These are phyloP conservation scores for Massospora cicadina DNA, from an alignment of 371 early-diverging fungal genomes.

Conservation along the genomic window DNA sequence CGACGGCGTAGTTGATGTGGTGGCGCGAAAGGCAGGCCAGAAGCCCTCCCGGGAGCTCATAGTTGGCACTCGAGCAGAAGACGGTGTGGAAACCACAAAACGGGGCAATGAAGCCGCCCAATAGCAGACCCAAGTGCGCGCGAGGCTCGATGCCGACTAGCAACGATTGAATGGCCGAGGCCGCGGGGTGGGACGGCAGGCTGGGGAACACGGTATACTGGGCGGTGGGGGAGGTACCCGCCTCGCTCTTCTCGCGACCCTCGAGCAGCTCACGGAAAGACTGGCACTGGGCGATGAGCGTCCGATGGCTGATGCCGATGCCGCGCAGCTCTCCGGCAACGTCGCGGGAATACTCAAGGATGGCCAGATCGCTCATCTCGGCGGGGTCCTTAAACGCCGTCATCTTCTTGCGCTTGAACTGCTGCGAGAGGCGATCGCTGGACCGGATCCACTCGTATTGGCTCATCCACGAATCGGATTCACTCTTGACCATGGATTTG, in stretches of 20 bases:
- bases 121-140: constrained; percentile 58
- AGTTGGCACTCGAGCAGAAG: constrained; percentile 36
- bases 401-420: constrained; percentile 28
- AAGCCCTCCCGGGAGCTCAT: constrained; percentile 35
- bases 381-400: constrained; percentile 24
- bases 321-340: constrained; percentile 70
- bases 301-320: constrained; percentile 55
- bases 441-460: constrained; percentile 61
- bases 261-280: constrained; percentile 20
- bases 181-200: constrained; percentile 11
- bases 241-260: constrained; percentile 11
- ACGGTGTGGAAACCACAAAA: constrained; percentile 50
- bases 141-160: constrained; percentile 59
- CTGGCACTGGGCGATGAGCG: constrained; percentile 51
- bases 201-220: constrained; percentile 9
- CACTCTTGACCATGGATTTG: constrained; percentile 45
- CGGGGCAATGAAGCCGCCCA: constrained; percentile 44
- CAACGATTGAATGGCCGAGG: constrained; percentile 14
- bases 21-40: constrained; percentile 10
- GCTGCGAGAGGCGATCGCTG: constrained; percentile 38
- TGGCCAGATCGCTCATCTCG: constrained; percentile 44
- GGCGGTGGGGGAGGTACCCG: constrained; percentile 6
- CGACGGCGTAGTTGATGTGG: constrained; percentile 42
- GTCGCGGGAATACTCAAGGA: constrained; percentile 69
- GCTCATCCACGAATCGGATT: constrained; percentile 38